A percentile compares a stretch with the other conserved stretches of the same genome.
Conservation (phyloP, 2,329 filamentous ascomycete genomes). For the Dryadomyces quercus-mongolicae region DNA sequence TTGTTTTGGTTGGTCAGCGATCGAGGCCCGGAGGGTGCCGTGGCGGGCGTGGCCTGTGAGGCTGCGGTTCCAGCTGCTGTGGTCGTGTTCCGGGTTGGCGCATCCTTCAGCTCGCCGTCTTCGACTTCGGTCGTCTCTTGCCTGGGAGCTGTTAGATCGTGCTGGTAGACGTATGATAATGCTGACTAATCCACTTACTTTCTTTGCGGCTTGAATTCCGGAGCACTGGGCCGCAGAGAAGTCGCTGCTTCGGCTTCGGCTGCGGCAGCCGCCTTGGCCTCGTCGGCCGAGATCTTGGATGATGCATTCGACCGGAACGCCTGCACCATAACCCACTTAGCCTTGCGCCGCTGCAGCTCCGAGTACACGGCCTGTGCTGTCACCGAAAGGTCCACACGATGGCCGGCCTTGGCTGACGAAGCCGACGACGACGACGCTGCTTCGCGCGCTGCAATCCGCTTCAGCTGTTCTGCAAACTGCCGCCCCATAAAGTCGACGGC, state of each 20-base stretch:
- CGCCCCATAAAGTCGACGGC: constrained; percentile 79
- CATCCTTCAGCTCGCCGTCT: constrained; percentile 61
- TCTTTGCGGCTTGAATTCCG: constrained; percentile 49
- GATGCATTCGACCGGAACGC: constrained; percentile 52
- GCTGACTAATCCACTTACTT: constrained; percentile 10
- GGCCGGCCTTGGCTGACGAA: constrained; percentile 29
- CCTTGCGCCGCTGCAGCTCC: constrained; percentile 53
- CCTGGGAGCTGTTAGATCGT: background rate
- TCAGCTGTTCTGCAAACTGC: constrained; percentile 50
- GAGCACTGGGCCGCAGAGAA: constrained; percentile 42
- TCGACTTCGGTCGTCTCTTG: constrained; percentile 38
- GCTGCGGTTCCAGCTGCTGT: background rate
- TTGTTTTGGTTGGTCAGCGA: constrained; percentile 5
- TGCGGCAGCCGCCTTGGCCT: constrained; percentile 9
- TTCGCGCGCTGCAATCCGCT: constrained; percentile 53
- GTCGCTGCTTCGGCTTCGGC: constrained; percentile 16
- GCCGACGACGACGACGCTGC: constrained; percentile 24
- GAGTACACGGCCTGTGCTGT: constrained; percentile 61
- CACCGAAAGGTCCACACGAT: constrained; percentile 62
- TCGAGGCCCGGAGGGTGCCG: background rate
- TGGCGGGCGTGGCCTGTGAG: background rate
- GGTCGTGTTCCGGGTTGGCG: background rate
- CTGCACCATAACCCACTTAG: constrained; percentile 62
- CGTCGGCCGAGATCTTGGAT: constrained; percentile 7
- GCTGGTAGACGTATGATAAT: too few relatives aligned